Evolutionary conservation across 495 filamentous ascomycete genomes (phyloP), one percentile per base, ranked within the genome.

Genomic region (Rhizodiscina lignyota): DNA sequence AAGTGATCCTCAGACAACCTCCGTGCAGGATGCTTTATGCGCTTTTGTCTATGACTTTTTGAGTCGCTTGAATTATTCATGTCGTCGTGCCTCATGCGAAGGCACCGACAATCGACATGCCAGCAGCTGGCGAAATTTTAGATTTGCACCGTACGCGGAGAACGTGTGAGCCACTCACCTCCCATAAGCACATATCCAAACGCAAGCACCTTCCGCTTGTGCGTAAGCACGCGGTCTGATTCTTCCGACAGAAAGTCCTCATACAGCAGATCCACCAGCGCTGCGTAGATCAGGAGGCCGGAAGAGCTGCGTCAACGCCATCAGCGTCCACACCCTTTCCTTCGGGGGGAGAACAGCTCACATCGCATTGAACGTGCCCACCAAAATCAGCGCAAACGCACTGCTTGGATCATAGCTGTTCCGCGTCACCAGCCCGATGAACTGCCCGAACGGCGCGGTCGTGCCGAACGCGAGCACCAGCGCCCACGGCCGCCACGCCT

Each of bases 291-390:
- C 16, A 77, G 43, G 17, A 78, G 60, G 37, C 73, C 73, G 19
- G 39, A 40, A 18, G 43, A n/a, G n/a, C n/a, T n/a, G n/a, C n/a
- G n/a, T n/a, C n/a, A 43, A 8, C 24, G 8, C 8, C 8, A 28
- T 8, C n/a, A n/a, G n/a, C 8, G 24, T 28, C n/a, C 10, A 28
- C 8, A 8, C n/a, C 1, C 67, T 63, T 0, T 68, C n/a, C n/a
- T n/a, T n/a, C n/a, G n/a, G n/a, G n/a, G n/a, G n/a, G n/a, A n/a
- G n/a, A n/a, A n/a, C n/a, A n/a, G n/a, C n/a, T n/a, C n/a, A 74
- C 22, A 82, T 78, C 5, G 77, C 72, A 48, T 82, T 79, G 55
- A 78, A 75, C 11, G 71, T 51, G 11, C 77, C 77, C 4, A 79
- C 74, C 20, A 79, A 64, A 22, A 82, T 64, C 15, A 79, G 44